Conservation (phyloP, 2,329 filamentous ascomycete species). For the Penicillium vulpinum region DNA sequence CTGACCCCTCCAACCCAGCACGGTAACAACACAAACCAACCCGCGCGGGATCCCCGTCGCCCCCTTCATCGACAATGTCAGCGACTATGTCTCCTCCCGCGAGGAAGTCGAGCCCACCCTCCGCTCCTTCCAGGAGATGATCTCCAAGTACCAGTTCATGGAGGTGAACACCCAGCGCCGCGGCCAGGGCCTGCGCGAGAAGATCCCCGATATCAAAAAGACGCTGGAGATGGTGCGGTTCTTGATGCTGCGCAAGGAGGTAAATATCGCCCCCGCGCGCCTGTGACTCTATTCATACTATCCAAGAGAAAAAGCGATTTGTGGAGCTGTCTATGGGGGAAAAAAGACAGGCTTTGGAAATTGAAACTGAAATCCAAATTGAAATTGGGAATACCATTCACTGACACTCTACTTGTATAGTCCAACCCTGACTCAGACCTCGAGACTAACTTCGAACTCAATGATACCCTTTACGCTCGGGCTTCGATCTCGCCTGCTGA, state of each 20-base stretch:
- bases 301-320: background rate
- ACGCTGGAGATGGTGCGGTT: slow-evolving; percentile 90
- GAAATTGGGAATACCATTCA: background rate
- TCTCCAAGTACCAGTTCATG: slow-evolving; percentile 99
- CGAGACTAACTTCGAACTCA: slow-evolving; percentile 92
- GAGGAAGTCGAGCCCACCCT: slow-evolving; percentile 50
- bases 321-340: background rate
- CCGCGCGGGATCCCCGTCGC: slow-evolving; percentile 49
- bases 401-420: slow-evolving; percentile 11
- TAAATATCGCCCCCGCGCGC: slow-evolving; percentile 38
- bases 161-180: slow-evolving; percentile 87
- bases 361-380: background rate
- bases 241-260: slow-evolving; percentile 72
- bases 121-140: slow-evolving; percentile 49
- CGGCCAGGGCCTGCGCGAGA: slow-evolving; percentile 79
- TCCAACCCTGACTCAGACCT: slow-evolving; percentile 57
- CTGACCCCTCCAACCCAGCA: slow-evolving; percentile 24
- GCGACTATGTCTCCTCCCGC: slow-evolving; percentile 48
- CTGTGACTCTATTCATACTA: background rate
- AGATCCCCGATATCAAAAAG: slow-evolving; percentile 96
- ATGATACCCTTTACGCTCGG: slow-evolving; percentile 91
- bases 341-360: background rate
- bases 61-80: slow-evolving; percentile 50
- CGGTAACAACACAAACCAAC: slow-evolving; percentile 39
- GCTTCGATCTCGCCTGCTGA: slow-evolving; percentile 75